Conservation (phyloP, 495 filamentous ascomycete species). For the Immersiella caudata region DNA sequence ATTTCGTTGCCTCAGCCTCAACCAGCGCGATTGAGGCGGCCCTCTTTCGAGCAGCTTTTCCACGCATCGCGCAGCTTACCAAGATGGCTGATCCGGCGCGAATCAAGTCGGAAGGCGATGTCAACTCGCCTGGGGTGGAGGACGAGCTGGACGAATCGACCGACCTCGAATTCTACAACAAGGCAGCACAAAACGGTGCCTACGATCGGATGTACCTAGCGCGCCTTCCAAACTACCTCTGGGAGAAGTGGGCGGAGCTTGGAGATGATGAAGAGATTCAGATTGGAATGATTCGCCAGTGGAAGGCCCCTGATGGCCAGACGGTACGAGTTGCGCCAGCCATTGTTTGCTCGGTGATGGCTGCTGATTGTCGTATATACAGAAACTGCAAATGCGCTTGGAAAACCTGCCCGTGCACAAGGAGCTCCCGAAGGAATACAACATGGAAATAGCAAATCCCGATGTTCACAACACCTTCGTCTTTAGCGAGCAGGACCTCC, state of each 20-base stretch:
- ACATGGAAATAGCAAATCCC: conserved; percentile 66
- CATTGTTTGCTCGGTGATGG: background rate
- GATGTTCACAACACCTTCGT: conserved; percentile 77
- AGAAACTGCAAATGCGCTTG: conserved; percentile 50
- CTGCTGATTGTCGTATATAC: conserved; percentile 21
- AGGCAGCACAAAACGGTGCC: conserved; percentile 37
- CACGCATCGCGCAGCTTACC: background rate
- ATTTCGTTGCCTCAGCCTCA: background rate
- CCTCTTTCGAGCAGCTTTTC: background rate
- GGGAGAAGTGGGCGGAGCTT: conserved; percentile 63
- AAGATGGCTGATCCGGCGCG: conserved; percentile 45
- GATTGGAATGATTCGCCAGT: conserved; percentile 75
- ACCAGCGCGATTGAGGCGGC: background rate
- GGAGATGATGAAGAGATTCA: conserved; percentile 60
- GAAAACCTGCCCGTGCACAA: conserved; percentile 60
- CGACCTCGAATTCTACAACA: conserved; percentile 74
- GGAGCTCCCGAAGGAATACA: conserved; percentile 79
- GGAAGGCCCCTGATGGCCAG: conserved; percentile 50
- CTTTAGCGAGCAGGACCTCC: conserved; percentile 89
- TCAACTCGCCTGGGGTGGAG: conserved; percentile 60
- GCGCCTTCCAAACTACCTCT: conserved; percentile 75
- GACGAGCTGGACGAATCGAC: conserved; percentile 85
- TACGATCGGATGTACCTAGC: conserved; percentile 68
- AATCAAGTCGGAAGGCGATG: conserved; percentile 73
- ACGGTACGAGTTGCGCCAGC: conserved; percentile 36